A percentile compares a stretch with the other conserved stretches of the same genome.
Conservation (phyloP, 257 asterid genomes). For the Solanum verrucosum region DNA sequence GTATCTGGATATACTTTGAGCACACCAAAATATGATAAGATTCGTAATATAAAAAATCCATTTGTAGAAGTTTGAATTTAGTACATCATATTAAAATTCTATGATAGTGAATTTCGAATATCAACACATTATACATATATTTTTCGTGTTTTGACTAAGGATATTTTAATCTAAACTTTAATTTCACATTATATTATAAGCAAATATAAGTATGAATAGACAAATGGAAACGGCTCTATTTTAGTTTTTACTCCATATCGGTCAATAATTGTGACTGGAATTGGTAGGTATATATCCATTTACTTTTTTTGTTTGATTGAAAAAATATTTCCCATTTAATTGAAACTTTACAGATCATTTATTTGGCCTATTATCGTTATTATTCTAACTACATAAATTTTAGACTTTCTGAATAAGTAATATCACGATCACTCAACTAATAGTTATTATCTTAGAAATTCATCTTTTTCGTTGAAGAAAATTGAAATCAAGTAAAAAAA, state of each 20-base stretch:
- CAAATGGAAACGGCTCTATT: not conserved
- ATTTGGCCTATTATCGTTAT: not conserved
- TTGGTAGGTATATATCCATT: not conserved
- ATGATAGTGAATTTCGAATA: not conserved
- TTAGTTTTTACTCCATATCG: not conserved
- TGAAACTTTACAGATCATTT: not conserved
- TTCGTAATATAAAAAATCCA: not conserved
- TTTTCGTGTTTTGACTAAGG: not conserved
- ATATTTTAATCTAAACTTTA: not conserved
- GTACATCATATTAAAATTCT: not conserved
- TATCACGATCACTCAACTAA: not conserved
- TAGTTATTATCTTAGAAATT: no score
- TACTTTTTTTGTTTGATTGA: not conserved
- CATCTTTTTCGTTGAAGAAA: no score
- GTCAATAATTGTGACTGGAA: not conserved
- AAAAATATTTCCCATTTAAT: not conserved
- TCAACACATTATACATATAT: not conserved
- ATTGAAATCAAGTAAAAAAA: no score
- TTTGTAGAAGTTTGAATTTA: not conserved
- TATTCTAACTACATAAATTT: not conserved
- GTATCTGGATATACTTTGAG: no score
- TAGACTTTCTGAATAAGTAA: not conserved
- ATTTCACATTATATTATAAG: not conserved
- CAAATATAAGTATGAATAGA: not conserved
- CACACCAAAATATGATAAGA: not conserved